Base-by-base conservation (phyloP, 768 basidiomycete genomes). In the Mycena polygramma region DNA sequence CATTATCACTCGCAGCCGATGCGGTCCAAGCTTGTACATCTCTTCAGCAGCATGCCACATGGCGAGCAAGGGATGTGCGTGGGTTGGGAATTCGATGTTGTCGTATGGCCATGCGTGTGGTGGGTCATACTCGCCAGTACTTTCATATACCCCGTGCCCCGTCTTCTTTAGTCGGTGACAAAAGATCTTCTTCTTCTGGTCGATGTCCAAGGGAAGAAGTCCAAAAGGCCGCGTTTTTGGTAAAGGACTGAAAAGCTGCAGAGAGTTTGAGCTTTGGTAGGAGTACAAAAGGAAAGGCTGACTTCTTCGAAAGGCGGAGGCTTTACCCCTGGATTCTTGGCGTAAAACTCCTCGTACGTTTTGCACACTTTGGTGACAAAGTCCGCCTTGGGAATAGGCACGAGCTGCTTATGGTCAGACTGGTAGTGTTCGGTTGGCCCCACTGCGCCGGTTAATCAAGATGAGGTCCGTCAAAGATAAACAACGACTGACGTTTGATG, bases 41-140 rank as follows among this genome's bases (percentile, higher is more conserved):
- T 64, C 53, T 14, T 24, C 26, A 17, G 26, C 63, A 8, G 53
- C 63, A 24, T 64, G 63, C 52, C 52, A 64, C 6, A 64, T 45
- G n/a, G 54, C 53, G 13, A 41, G 45, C 3, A 64, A 13, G 1
- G 63, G 63, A 24, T 64, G 10, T 15, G 53, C 63, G n/a, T 64
- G 63, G 14, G 41, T 64, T 1, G n/a, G 14, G 4, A 64, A 26
- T 4, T 4, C 11, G 20, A 64, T 53, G 7, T 64, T n/a, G 11
- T n/a, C 5, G 53, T 55, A 64, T 7, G 63, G 63, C 20, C 55
- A 46, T 35, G 17, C 6, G 9, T 46, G 30, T 30, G 30, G 37
- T 0, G 46, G 20, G 6, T 64, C 30, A 24, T 64, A 64, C 9
- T 30, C 10, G 20, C 63, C 63, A 7, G 63, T 64, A 43, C 63